These are phyloP conservation scores for Hypoxylon sp. DNA, from an alignment of 2,329 filamentous ascomycete species.

Conservation along the genomic window DNA sequence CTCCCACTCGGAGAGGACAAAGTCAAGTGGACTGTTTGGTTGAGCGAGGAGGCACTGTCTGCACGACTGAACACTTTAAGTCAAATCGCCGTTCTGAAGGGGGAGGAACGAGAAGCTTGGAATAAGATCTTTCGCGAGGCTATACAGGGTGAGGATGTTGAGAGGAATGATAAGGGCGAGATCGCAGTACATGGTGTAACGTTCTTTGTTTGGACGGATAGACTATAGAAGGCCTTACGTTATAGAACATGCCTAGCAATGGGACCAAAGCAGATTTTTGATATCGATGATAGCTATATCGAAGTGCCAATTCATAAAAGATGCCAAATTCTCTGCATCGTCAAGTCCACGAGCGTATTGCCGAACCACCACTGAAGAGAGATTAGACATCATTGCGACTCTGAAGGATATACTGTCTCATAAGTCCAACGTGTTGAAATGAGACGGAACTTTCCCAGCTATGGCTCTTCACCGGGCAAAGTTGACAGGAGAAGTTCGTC, in stretches of 20 bases:
- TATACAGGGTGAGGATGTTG: slow-evolving; percentile 60
- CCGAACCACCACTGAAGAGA: too few species aligned
- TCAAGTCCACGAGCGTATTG: too few species aligned
- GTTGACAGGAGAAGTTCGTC: slow-evolving; percentile 17
- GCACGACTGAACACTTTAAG: slow-evolving; percentile 71
- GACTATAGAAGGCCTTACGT: slow-evolving; percentile 46
- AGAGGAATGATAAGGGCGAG: slow-evolving; percentile 68
- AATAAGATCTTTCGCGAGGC: slow-evolving; percentile 62
- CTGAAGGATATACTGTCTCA: too few species aligned
- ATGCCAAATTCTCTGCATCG: background rate
- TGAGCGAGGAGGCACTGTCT: slow-evolving; percentile 69
- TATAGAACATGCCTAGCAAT: slow-evolving; percentile 7
- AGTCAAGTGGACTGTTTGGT: slow-evolving; percentile 65
- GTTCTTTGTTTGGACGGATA: slow-evolving; percentile 68
- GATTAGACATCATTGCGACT: background rate
- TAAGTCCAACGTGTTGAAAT: too few species aligned
- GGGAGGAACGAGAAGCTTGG: slow-evolving; percentile 58
- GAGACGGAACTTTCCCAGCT: too few species aligned
- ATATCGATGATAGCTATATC: too few species aligned
- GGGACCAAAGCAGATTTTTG: too few species aligned
- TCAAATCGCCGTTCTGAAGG: slow-evolving; percentile 69
- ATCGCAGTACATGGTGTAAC: slow-evolving; percentile 71
- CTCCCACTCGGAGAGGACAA: slow-evolving; percentile 67
- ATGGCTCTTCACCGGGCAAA: background rate
- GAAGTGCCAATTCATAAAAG: too few species aligned